A percentile compares a stretch with the other conserved stretches of the same genome.
phyloP scores from a whole-genome alignment of 495 filamentous ascomycete species.

The Hyphodiscus hymeniophilus region DNA sequence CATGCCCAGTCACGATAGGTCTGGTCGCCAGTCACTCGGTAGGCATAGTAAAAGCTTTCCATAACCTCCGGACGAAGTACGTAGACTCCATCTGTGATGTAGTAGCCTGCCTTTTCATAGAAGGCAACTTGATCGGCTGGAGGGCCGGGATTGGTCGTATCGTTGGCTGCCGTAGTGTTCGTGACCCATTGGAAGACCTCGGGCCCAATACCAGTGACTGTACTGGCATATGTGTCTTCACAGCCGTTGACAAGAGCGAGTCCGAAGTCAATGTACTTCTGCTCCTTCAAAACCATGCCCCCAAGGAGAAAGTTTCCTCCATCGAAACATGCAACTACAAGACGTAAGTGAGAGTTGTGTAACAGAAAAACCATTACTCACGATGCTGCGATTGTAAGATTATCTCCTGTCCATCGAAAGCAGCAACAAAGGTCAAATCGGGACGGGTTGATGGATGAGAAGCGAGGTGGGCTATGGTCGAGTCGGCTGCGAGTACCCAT shows the following conservation, averaged over 20 bases:
- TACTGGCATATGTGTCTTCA: slow-evolving; percentile 62
- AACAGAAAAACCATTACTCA: slow-evolving; percentile 16
- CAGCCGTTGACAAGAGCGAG: slow-evolving; percentile 66
- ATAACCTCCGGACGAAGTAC: slow-evolving; percentile 77
- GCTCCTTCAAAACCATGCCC: slow-evolving; percentile 55
- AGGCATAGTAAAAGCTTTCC: slow-evolving; percentile 86
- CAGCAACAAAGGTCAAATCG: slow-evolving; percentile 68
- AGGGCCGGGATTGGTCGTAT: slow-evolving; percentile 29
- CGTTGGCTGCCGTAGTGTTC: slow-evolving; percentile 18
- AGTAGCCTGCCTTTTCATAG: slow-evolving; percentile 63
- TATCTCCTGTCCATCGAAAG: slow-evolving; percentile 44
- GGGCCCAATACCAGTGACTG: slow-evolving; percentile 67
- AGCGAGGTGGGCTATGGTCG: slow-evolving; percentile 60
- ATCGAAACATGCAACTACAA: slow-evolving; percentile 63
- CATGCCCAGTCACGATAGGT: slow-evolving; percentile 81
- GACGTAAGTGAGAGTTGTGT: background rate
- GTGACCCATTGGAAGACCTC: slow-evolving; percentile 65
- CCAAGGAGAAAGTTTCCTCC: slow-evolving; percentile 84
- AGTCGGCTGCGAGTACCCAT: slow-evolving; percentile 74
- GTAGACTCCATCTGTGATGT: slow-evolving; percentile 54
- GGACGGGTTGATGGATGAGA: slow-evolving; percentile 63
- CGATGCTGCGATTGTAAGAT: slow-evolving; percentile 50
- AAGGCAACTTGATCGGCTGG: slow-evolving; percentile 45
- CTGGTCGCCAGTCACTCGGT: slow-evolving; percentile 61
- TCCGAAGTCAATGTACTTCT: slow-evolving; percentile 66